A percentile compares a stretch with the other conserved stretches of the same genome.
Conservation (phyloP, 305 asterid genomes). For the Solanum hybrid region DNA sequence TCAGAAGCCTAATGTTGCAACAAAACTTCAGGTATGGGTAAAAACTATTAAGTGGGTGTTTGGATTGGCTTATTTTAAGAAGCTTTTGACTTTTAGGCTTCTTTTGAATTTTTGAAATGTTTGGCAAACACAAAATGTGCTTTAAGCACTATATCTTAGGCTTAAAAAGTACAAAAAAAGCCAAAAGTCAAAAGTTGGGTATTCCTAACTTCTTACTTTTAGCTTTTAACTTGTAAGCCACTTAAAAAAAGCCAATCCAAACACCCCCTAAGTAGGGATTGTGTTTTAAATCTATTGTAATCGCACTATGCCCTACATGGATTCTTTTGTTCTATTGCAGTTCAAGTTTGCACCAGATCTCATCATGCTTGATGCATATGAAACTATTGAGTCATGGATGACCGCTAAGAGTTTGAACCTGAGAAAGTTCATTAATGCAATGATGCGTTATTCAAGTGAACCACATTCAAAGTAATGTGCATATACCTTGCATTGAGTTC, state of each 20-base stretch:
- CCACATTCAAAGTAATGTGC: slow-evolving; percentile 83
- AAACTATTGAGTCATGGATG: slow-evolving; percentile 99
- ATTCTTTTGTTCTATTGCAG: slow-evolving; percentile 37
- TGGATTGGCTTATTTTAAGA: background rate
- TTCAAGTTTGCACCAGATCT: slow-evolving; percentile 98
- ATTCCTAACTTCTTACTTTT: no score
- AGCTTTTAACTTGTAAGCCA: no score
- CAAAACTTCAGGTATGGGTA: slow-evolving; percentile 71
- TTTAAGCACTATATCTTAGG: background rate
- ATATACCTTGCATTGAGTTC: slow-evolving; percentile 2
- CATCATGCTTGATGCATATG: slow-evolving; percentile 96
- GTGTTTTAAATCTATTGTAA: background rate
- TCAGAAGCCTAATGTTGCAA: slow-evolving; percentile 82
- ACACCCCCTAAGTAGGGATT: background rate
- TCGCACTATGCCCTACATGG: background rate
- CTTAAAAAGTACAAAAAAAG: background rate
- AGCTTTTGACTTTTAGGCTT: background rate
- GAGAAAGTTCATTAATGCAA: slow-evolving; percentile 92
- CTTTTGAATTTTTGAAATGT: background rate
- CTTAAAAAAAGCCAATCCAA: no score
- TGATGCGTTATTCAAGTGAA: slow-evolving; percentile 97
- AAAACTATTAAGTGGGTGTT: background rate
- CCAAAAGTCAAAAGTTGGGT: background rate
- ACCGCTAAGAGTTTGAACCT: slow-evolving; percentile 76
- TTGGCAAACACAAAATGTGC: background rate